Conservation (phyloP, 129 eudicot genomes). For the Tanacetum coccineum region DNA sequence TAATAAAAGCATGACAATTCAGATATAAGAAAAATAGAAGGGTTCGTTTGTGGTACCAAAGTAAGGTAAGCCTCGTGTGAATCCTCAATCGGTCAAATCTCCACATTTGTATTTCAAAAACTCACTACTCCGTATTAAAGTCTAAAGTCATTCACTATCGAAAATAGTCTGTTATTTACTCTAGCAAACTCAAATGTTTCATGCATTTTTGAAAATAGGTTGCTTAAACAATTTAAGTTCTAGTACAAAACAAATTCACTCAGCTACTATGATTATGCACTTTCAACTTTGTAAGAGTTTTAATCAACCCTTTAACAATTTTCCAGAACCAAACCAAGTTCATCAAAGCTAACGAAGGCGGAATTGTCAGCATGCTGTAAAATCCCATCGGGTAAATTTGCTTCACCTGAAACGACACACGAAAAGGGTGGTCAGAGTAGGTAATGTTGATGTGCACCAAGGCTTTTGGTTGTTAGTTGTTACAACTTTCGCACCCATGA, state of each 20-base stretch:
- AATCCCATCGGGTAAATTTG: constrained; percentile 55
- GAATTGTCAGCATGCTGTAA: constrained; percentile 52
- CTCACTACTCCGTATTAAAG: too few relatives aligned
- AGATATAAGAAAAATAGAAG: too few relatives aligned
- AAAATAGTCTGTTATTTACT: too few relatives aligned
- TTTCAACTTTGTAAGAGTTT: constrained; percentile 44
- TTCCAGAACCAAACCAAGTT: constrained; percentile 86
- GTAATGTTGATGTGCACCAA: constrained; percentile 26
- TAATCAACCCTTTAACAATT: constrained; percentile 73
- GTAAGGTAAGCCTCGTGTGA: too few relatives aligned
- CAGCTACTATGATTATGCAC: constrained; percentile 30
- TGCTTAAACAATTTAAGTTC: too few relatives aligned
- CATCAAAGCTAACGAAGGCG: constrained; percentile 51
- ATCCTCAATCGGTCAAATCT: too few relatives aligned
- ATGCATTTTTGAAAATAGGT: too few relatives aligned
- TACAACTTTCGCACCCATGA: background rate
- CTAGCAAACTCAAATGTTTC: too few relatives aligned
- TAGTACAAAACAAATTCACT: background rate
- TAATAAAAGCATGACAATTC: too few relatives aligned
- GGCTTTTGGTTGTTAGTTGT: background rate
- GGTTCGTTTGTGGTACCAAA: too few relatives aligned
- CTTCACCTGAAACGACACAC: constrained; percentile 55
- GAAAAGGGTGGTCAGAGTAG: constrained; percentile 13
- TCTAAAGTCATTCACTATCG: too few relatives aligned
- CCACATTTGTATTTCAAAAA: too few relatives aligned